Conservation (phyloP, 2,329 filamentous ascomycete genomes). For the Alternaria gansuensis region DNA sequence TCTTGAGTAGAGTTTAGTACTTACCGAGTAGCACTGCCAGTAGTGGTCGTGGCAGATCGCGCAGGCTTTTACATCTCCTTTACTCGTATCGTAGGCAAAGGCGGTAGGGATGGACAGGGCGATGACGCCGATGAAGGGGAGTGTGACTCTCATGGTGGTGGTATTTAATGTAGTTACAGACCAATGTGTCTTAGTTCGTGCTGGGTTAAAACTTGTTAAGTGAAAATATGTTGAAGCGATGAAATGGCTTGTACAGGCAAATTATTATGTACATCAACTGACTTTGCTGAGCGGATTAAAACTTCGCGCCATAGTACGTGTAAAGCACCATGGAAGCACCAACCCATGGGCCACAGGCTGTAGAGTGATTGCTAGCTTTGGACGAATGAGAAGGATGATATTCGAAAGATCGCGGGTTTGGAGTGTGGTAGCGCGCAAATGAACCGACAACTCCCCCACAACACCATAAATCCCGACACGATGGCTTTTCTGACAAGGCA, state of each 20-base stretch:
- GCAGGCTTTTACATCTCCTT: neutral
- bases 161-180: neutral
- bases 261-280: neutral
- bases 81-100: neutral
- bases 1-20: neutral
- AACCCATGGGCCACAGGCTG: neutral
- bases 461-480: neutral
- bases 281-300: neutral
- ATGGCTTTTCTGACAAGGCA: neutral
- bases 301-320: neutral
- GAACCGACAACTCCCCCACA: neutral
- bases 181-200: neutral
- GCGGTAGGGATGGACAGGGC: neutral
- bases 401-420: neutral
- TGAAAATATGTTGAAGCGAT: neutral
- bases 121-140: neutral
- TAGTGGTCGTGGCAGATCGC: neutral
- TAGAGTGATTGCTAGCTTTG: neutral
- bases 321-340: neutral
- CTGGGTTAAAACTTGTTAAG: neutral
- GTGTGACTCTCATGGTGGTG: neutral
- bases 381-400: neutral
- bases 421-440: neutral
- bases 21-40: neutral
- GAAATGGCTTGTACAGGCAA: neutral